Evolutionary conservation across 2,329 filamentous ascomycete species (phyloP).

Genomic region (Magnaporthales sp.): DNA sequence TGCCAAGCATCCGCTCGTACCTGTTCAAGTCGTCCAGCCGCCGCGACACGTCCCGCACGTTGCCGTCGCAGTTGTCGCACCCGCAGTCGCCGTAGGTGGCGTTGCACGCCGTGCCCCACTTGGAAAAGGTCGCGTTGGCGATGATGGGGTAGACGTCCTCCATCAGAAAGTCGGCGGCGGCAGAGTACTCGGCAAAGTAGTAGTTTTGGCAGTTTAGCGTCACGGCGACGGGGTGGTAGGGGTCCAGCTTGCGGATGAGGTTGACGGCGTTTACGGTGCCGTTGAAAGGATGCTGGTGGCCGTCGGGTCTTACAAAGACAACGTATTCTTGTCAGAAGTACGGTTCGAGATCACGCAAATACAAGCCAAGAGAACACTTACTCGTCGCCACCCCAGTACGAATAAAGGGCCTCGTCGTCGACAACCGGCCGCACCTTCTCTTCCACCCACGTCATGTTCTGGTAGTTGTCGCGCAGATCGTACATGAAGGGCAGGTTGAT

Average conservation of each 20-base stretch:
- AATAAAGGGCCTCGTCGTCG: constrained; percentile 15
- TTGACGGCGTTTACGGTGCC: constrained; percentile 11
- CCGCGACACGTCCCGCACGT: constrained; percentile 39
- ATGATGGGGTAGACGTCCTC: constrained; percentile 52
- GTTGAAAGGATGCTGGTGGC: constrained; percentile 5
- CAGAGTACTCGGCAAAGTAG: constrained; percentile 45
- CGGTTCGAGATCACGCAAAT: neutral
- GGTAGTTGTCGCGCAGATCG: constrained; percentile 33
- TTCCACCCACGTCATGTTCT: constrained; percentile 25
- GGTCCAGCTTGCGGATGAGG: constrained; percentile 40
- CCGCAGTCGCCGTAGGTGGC: constrained; percentile 52
- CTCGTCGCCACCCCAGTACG: constrained; percentile 24
- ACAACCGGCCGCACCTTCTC: constrained; percentile 1
- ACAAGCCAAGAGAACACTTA: constrained; percentile 14
- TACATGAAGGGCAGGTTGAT: constrained; percentile 33
- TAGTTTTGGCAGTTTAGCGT: constrained; percentile 55
- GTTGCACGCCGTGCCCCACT: constrained; percentile 49
- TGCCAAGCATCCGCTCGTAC: constrained; percentile 31
- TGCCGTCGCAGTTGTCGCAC: constrained; percentile 50
- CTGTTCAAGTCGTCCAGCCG: constrained; percentile 28
- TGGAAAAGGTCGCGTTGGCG: constrained; percentile 43
- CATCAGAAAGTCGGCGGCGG: constrained; percentile 50
- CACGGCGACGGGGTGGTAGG: constrained; percentile 51
- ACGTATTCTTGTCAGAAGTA: neutral
- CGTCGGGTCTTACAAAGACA: constrained; percentile 1